phyloP scores from a whole-genome alignment of 768 basidiomycete species.

The Tylopilus sp. region DNA sequence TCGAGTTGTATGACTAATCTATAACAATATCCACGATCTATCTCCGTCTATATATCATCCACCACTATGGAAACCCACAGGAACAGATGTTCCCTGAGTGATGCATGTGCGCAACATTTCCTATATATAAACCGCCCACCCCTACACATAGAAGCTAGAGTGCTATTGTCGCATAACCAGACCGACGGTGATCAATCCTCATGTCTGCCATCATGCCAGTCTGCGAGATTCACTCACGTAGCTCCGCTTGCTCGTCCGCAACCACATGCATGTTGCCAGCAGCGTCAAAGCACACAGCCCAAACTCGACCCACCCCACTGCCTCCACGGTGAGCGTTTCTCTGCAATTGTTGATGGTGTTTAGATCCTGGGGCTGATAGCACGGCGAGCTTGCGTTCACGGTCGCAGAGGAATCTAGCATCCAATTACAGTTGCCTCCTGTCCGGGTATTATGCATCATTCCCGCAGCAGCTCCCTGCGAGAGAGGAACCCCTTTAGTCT shows the following conservation, averaged over 20 bases:
- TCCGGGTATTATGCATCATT: conserved; percentile 60
- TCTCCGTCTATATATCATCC: too few species aligned
- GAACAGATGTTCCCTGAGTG: too few species aligned
- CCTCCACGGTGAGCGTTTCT: conserved; percentile 69
- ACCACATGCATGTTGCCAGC: conserved; percentile 52
- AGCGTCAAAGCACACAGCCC: conserved; percentile 56
- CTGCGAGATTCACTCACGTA: conserved; percentile 43
- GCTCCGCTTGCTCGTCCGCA: conserved; percentile 37
- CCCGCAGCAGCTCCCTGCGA: conserved; percentile 64
- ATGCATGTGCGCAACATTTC: not conserved
- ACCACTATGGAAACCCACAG: too few species aligned
- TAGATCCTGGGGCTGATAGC: conserved; percentile 19
- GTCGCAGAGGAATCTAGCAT: conserved; percentile 35
- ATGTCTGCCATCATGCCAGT: conserved; percentile 33
- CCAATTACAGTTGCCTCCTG: conserved; percentile 56
- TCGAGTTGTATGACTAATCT: conserved; percentile 17
- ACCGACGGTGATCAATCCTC: conserved; percentile 17
- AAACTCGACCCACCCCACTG: conserved; percentile 75
- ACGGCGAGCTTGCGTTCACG: conserved; percentile 23
- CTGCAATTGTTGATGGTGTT: conserved; percentile 49
- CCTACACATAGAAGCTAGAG: conserved; percentile 33
- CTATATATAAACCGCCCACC: not conserved
- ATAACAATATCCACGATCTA: not conserved
- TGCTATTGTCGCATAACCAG: conserved; percentile 23
- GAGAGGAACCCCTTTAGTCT: conserved; percentile 1